phyloP scores from a whole-genome alignment of 1,284 basidiomycete species.

The Sporisorium reilianum region DNA sequence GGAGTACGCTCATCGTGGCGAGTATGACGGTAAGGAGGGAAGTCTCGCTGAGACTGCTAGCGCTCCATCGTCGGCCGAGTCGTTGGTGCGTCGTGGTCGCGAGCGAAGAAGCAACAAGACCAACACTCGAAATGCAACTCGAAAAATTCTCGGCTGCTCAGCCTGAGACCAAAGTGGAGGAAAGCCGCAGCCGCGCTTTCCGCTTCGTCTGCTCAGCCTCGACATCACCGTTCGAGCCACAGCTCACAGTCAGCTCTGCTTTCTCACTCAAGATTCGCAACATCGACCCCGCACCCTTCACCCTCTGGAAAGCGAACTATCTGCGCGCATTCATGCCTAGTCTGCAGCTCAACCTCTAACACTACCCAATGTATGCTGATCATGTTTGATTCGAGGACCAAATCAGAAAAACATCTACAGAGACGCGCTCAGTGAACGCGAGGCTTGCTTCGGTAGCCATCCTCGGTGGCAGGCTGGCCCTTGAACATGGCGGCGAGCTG shows the following conservation, averaged over 20 bases:
- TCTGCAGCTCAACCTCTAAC: neutral
- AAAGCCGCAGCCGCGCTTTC: no score
- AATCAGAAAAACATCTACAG: neutral
- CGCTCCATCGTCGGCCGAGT: neutral
- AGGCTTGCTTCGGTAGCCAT: conserved; percentile 54
- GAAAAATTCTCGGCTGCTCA: neutral
- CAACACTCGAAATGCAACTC: conserved; percentile 3
- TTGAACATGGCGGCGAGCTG: conserved; percentile 55
- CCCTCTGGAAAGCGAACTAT: neutral
- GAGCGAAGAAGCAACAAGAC: neutral
- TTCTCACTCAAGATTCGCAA: neutral
- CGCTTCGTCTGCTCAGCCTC: neutral
- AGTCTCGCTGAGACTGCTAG: neutral
- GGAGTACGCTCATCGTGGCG: conserved; percentile 84
- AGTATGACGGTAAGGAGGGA: neutral
- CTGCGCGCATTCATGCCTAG: neutral
- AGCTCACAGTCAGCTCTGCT: neutral
- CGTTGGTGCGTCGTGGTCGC: neutral
- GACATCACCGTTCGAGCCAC: neutral
- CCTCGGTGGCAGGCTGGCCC: conserved; percentile 56
- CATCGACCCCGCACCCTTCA: neutral
- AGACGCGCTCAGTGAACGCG: conserved; percentile 14
- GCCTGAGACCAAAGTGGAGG: neutral
- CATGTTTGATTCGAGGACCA: neutral
- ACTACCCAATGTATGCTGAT: neutral